phyloP scores from a whole-genome alignment of 192 early-diverging fungal genomes.

The Coemansia sp. region DNA sequence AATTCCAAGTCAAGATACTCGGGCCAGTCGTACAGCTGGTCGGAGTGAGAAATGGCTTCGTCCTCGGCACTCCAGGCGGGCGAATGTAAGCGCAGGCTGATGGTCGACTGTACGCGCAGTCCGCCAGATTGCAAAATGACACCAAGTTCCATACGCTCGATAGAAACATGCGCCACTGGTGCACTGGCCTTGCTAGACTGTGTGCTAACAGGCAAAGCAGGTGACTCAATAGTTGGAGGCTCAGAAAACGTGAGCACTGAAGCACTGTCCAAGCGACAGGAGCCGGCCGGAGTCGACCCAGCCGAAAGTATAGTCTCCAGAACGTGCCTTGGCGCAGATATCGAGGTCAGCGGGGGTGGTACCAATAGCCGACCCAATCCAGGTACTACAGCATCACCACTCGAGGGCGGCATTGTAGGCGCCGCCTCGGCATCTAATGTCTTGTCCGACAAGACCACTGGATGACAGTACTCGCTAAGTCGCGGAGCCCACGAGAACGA shows the following conservation, averaged over 20 bases:
- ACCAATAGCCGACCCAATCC: background rate
- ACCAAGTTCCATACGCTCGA: background rate
- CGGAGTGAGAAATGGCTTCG: slow-evolving; percentile 3
- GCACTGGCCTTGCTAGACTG: background rate
- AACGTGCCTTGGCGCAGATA: background rate
- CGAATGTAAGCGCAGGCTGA: slow-evolving; percentile 4
- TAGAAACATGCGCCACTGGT: background rate
- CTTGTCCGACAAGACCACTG: background rate
- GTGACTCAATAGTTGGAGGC: background rate
- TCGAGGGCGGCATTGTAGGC: background rate
- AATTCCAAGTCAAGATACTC: slow-evolving; percentile 15
- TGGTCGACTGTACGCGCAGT: slow-evolving; percentile 1
- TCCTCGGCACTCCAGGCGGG: background rate
- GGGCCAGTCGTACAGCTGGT: slow-evolving; percentile 9
- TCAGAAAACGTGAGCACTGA: background rate
- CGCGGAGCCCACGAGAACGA: slow-evolving; percentile 19
- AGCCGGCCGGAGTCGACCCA: slow-evolving; percentile 12
- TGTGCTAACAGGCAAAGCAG: background rate
- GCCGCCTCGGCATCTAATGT: background rate
- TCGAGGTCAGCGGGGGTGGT: background rate
- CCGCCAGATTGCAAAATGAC: background rate
- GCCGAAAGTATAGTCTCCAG: slow-evolving; percentile 23
- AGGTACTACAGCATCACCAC: background rate
- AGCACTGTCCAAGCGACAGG: background rate
- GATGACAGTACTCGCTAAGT: slow-evolving; percentile 2